phyloP scores from a whole-genome alignment of 345 rosid genomes.

The Streptanthus diversifolius region DNA sequence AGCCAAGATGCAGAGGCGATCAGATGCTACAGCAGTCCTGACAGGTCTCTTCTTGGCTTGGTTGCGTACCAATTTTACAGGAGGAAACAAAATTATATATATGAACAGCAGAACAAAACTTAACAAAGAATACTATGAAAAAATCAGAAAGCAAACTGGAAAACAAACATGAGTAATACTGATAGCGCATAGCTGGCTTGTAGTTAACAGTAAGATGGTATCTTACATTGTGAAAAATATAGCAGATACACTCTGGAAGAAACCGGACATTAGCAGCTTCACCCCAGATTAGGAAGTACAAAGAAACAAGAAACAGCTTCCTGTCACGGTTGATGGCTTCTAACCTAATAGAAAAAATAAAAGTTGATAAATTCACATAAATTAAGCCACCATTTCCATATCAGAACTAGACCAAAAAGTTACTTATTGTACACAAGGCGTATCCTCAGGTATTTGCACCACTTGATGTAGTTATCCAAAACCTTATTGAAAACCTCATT shows the following conservation, averaged over 20 bases:
- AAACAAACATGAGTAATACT: neutral
- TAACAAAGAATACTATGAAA: neutral
- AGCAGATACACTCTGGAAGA: constrained; percentile 98
- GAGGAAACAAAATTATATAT: neutral
- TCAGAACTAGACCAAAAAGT: constrained; percentile 17
- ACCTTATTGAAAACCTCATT: constrained; percentile 87
- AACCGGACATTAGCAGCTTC: constrained; percentile 99
- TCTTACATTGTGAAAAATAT: constrained; percentile 93
- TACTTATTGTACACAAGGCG: constrained; percentile 89
- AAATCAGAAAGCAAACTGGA: neutral
- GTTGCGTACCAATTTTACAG: neutral
- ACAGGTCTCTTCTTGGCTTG: constrained; percentile 5
- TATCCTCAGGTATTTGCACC: constrained; percentile 88
- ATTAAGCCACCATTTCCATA: constrained; percentile 11
- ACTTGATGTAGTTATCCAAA: constrained; percentile 88
- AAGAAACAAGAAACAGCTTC: constrained; percentile 85
- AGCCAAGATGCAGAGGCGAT: constrained; percentile 4
- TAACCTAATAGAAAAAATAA: constrained; percentile 45
- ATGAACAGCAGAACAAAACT: constrained; percentile 12
- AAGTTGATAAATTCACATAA: constrained; percentile 14
- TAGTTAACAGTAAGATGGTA: constrained; percentile 5
- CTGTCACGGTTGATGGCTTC: constrained; percentile 87
- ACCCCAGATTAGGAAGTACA: constrained; percentile 96
- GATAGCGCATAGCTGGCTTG: neutral
- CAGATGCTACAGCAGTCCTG: constrained; percentile 3